Conservation (phyloP, 805 yeast genomes). For the Wickerhamiella occidentalis region DNA sequence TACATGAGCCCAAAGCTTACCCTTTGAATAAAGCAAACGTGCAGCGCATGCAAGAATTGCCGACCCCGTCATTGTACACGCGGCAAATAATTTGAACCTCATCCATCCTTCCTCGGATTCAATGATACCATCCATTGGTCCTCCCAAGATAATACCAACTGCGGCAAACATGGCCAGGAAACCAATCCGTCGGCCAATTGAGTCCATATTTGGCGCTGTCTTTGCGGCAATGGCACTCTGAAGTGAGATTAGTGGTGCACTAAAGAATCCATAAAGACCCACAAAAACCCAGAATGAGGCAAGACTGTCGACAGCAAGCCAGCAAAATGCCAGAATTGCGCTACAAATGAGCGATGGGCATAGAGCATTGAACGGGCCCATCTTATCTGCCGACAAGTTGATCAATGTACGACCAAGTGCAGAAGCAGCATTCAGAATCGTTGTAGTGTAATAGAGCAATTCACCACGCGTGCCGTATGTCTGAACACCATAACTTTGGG, state of each 20-base stretch:
- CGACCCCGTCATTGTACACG: conserved; percentile 2
- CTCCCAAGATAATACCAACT: conserved; percentile 30
- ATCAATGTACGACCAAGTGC: conserved; percentile 40
- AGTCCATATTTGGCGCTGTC: conserved; percentile 21
- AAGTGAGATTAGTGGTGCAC: conserved; percentile 27
- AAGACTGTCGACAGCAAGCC: conserved; percentile 26
- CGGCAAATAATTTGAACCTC: conserved; percentile 15
- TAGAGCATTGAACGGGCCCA: conserved; percentile 37
- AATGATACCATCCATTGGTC: conserved; percentile 26
- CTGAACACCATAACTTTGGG: conserved; percentile 25
- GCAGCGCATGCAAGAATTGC: background rate
- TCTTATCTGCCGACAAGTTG: conserved; percentile 36
- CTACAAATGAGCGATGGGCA: conserved; percentile 22
- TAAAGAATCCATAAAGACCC: conserved; percentile 25
- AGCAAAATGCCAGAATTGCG: conserved; percentile 25
- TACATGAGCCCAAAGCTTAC: background rate
- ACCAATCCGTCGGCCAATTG: conserved; percentile 40
- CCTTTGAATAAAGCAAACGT: background rate
- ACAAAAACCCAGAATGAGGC: conserved; percentile 26
- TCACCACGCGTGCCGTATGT: conserved; percentile 17
- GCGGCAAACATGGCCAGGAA: conserved; percentile 45
- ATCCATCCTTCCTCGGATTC: conserved; percentile 19
- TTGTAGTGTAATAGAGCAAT: conserved; percentile 24
- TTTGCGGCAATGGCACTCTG: conserved; percentile 26
- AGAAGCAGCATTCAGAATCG: conserved; percentile 30